Evolutionary conservation across 495 filamentous ascomycete species (phyloP), one percentile per base, ranked within the genome.

Genomic region (Aspergillus steynii): DNA sequence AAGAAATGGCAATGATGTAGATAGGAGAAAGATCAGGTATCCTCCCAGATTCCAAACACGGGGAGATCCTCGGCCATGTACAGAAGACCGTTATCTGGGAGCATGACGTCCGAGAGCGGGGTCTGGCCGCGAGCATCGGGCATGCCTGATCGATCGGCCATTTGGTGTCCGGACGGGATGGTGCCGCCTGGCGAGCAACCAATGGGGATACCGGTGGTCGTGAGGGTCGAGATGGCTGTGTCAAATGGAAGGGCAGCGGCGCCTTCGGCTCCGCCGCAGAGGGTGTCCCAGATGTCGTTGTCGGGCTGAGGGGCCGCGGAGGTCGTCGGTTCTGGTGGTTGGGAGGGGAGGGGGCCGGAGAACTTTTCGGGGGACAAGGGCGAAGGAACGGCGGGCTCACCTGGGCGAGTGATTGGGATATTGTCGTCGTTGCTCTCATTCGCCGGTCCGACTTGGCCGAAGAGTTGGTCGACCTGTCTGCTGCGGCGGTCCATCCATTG

Each of bases 161-260:
- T 49, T 28, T 55, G 45, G 29, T 49, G 58, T 1, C 56, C 64
- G 1, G 66, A 27, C 12, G 71, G 71, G 48, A 75, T 67, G 5
- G 79, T 78, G 0, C 74, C 68, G 37, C 79, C 78, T 10, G 75
- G 75, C 12, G 80, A 80, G 46, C 70, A 77, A 29, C 69, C 69
- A 9, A 74, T 66, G 4, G 78, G 75, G 49, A 80, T 72, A 0
- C 79, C 76, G 1, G 78, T 78, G 12, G 76, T 82, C 4, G 76
- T 79, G 4, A 86, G 68, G 14, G 82, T 77, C 7, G 81, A 77
- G 26, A 85, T 81, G 7, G 80, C 80, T 53, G 65, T 73, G 68
- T 71, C 80, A 58, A 67, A 82, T 42, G 67, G 70, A 50, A 70
- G 61, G 54, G 45, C 63, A 29, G 65, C 66, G 56, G 65, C 68